phyloP scores from a whole-genome alignment of 495 filamentous ascomycete genomes.

The Letharia lupina region DNA sequence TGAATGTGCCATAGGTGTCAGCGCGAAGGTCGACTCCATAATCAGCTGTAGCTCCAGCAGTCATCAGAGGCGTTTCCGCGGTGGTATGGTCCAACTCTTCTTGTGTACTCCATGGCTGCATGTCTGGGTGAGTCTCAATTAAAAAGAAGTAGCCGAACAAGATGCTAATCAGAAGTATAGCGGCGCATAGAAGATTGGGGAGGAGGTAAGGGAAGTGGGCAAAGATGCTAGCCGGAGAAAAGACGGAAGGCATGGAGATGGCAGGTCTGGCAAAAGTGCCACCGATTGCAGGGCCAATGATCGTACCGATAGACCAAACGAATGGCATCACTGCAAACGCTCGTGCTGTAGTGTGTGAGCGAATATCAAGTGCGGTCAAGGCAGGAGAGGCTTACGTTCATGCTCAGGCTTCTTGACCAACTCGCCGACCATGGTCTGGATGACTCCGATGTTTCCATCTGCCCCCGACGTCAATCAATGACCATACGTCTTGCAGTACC shows the following conservation, averaged over 20 bases:
- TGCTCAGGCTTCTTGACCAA: conserved; percentile 69
- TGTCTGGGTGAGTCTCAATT: conserved; percentile 73
- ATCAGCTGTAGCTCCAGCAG: conserved; percentile 60
- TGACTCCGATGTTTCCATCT: conserved; percentile 78
- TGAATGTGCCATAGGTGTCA: conserved; percentile 75
- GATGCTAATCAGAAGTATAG: conserved; percentile 63
- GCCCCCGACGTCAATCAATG: background rate
- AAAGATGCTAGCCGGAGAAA: conserved; percentile 57
- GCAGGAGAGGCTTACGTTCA: conserved; percentile 55
- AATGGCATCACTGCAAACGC: conserved; percentile 83
- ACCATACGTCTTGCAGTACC: background rate
- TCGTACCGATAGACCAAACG: conserved; percentile 79
- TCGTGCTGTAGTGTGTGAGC: conserved; percentile 42
- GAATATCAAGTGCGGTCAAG: background rate
- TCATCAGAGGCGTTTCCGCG: conserved; percentile 62
- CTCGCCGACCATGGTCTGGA: conserved; percentile 89
- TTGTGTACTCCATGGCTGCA: conserved; percentile 51
- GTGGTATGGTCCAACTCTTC: conserved; percentile 47
- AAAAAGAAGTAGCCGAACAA: conserved; percentile 63
- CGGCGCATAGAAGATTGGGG: conserved; percentile 70
- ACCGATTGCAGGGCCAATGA: conserved; percentile 73
- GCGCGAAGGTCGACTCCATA: conserved; percentile 60
- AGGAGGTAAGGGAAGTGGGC: conserved; percentile 73
- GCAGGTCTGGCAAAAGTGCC: conserved; percentile 69
- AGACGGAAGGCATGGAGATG: conserved; percentile 55